Conservation (phyloP, 495 filamentous ascomycete genomes). For the Hypoxylon subgilvum region DNA sequence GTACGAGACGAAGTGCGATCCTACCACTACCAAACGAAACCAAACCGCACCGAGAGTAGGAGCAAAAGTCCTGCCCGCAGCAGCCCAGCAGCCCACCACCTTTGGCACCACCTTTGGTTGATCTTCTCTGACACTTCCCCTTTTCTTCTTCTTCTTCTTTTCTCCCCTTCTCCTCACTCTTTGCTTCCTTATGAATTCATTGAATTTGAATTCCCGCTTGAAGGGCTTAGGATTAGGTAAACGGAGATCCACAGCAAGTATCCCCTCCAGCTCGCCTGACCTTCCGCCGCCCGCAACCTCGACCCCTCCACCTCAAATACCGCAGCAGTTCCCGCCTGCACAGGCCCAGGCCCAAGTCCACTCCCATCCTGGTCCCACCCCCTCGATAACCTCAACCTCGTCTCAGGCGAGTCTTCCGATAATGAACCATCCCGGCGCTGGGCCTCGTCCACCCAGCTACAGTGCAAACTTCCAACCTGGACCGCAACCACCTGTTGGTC, state of each 20-base stretch:
- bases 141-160: constrained; percentile 38
- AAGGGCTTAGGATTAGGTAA: constrained; percentile 66
- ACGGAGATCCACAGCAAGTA: constrained; percentile 59
- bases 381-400: constrained; percentile 51
- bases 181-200: constrained; percentile 62
- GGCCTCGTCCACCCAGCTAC: constrained; percentile 76
- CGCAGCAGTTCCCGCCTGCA: constrained; percentile 43
- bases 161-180: constrained; percentile 18
- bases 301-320: constrained; percentile 54
- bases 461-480: constrained; percentile 66
- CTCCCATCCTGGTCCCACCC: constrained; percentile 49
- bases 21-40: constrained; percentile 20
- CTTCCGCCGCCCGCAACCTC: constrained; percentile 46
- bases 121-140: constrained; percentile 22
- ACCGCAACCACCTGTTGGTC: constrained; percentile 59
- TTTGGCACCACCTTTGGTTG: constrained; percentile 11
- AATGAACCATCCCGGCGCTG: constrained; percentile 64
- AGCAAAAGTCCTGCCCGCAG: constrained; percentile 32
- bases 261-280: constrained; percentile 46
- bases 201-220: constrained; percentile 67
- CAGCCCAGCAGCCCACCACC: no score
- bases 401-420: constrained; percentile 59
- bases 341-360: constrained; percentile 41
- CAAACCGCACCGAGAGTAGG: constrained; percentile 3
- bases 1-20: constrained; percentile 21